Conservation (phyloP, 2,329 filamentous ascomycete species). For the Nakataea oryzae region DNA sequence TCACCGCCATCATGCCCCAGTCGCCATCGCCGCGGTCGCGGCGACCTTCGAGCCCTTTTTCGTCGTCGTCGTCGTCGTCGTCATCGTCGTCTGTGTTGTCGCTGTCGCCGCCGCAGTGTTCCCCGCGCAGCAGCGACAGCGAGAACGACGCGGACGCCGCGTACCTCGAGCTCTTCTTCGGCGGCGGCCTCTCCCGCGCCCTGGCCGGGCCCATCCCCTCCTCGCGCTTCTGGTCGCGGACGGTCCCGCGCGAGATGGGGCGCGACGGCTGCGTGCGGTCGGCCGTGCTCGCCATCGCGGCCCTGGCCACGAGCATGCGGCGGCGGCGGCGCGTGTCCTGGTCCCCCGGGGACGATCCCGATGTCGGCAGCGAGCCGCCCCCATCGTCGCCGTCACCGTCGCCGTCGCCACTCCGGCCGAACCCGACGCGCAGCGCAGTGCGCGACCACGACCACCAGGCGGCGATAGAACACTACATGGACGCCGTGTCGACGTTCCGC, state of each 20-base stretch:
- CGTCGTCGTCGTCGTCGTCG: neutral
- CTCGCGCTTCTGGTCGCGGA: conserved; percentile 5
- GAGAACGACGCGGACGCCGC: neutral
- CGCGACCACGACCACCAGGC: conserved; percentile 6
- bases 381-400: too few relatives aligned
- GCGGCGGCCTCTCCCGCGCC: neutral
- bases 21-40: neutral
- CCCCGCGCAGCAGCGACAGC: neutral
- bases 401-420: too few relatives aligned
- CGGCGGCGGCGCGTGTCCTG: neutral
- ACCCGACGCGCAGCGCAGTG: neutral
- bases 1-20: neutral
- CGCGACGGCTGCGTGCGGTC: conserved; percentile 4
- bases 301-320: neutral
- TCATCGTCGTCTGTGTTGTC: neutral
- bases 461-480: conserved; percentile 8
- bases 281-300: conserved; percentile 5
- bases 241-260: conserved; percentile 1
- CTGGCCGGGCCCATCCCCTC: neutral
- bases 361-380: neutral
- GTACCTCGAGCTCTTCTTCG: conserved; percentile 6
- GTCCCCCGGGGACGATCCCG: neutral
- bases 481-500: conserved; percentile 8
- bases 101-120: neutral
- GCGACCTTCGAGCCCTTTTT: neutral